Base-by-base conservation (phyloP, 2,329 filamentous ascomycete genomes). In the Aureobasidium sp. region DNA sequence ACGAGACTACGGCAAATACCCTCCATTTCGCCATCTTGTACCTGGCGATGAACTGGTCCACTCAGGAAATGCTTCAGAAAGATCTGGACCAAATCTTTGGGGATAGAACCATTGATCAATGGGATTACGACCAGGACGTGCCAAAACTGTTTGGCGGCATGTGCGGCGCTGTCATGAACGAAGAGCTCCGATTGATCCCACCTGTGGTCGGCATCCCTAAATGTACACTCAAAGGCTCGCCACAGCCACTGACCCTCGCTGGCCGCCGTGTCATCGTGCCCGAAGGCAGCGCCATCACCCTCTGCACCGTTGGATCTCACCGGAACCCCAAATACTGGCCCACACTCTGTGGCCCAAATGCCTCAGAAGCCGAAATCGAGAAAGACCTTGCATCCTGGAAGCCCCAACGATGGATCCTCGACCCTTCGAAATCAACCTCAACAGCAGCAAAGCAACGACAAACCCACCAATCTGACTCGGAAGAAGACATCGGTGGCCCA, bases 1-100 rank as follows among this genome's bases (percentile, higher is more conserved):
- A 94, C 73, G 90, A 94, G 73, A 92, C 89, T 1, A 88, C 88
- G 1, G 89, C 89, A 52, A 90, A 89, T 72, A 82, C 84, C 4
- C 78, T 91, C 42, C 87, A 92, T 74, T 91, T 89, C 70, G 80
- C 85, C 2, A 74, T 91, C 4, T 71, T 90, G 39, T 81, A 85
- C 67, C 80, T 93, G 6, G 89, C 89, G 15, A 82, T 84, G 67
- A 81, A 87, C 67, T 84, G 84, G 6, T 73, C 77, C 1, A 82
- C 82, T 0, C 90, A 94, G 70, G 80, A 82, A 27, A 78, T 78
- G 7, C 74, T 93, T 3, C 89, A 93, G 67, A 76, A 79, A 48
- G 89, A 91, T 64, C 75, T 94, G 29, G 86, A 91, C 70, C 74
- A 76, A 15, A 82, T 89, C 11, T 78, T 92, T 31, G 82, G 83